Percentiles rank a stretch among this genome's conserved stretches.
Conservation (phyloP, 164 flowering plant species). For the Hamamelis virginiana region DNA sequence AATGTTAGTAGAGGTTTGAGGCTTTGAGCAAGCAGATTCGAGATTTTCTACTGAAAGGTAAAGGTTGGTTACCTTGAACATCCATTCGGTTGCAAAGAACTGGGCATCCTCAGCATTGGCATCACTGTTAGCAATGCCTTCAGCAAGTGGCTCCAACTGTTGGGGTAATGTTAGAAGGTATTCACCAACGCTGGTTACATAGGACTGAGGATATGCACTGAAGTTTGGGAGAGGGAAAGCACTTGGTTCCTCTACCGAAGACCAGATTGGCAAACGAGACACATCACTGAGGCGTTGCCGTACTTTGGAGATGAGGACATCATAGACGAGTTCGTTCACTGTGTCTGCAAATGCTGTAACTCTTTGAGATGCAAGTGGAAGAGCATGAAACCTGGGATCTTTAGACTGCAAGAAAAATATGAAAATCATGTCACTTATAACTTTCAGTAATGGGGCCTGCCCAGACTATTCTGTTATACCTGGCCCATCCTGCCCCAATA, state of each 20-base stretch:
- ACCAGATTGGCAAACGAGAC: slow-evolving; percentile 88
- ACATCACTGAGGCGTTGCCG: slow-evolving; percentile 85
- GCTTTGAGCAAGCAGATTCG: neutral
- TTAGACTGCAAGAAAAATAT: slow-evolving; percentile 70
- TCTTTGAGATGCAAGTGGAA: slow-evolving; percentile 89
- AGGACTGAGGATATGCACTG: slow-evolving; percentile 87
- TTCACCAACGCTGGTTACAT: slow-evolving; percentile 92
- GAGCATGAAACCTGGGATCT: slow-evolving; percentile 99
- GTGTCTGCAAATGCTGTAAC: slow-evolving; percentile 87
- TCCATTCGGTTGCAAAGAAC: slow-evolving; percentile 98
- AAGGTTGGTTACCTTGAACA: slow-evolving; percentile 79
- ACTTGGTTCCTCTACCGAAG: slow-evolving; percentile 75
- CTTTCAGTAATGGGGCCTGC: too few species aligned
- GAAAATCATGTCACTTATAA: neutral
- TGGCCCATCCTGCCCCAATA: too few species aligned
- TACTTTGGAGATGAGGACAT: slow-evolving; percentile 95
- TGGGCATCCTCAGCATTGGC: slow-evolving; percentile 86
- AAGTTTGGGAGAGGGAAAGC: slow-evolving; percentile 82
- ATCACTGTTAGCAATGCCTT: slow-evolving; percentile 76
- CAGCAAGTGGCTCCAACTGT: slow-evolving; percentile 97
- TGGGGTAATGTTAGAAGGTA: slow-evolving; percentile 98
- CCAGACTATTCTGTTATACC: too few species aligned
- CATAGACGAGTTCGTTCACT: slow-evolving; percentile 97
- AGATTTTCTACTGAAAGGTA: neutral
- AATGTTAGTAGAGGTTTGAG: neutral